A percentile compares a stretch with the other conserved stretches of the same genome.
Evolutionary conservation across 768 basidiomycete genomes (phyloP).

Genomic region (Hypsizygus marmoreus): DNA sequence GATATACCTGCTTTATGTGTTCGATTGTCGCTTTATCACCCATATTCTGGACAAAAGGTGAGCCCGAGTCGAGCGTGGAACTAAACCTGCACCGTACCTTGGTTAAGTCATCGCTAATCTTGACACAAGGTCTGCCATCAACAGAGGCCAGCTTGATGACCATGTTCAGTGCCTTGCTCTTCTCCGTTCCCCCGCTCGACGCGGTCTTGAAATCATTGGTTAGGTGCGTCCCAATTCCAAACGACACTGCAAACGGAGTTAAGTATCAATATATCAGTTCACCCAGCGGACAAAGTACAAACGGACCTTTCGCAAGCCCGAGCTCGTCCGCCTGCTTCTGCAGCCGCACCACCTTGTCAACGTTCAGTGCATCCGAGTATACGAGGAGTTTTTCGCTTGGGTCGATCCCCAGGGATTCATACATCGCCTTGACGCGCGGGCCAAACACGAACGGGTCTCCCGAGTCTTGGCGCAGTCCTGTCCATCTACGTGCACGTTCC

Average conservation of each 20-base stretch:
- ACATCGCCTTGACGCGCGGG: constrained; percentile 69
- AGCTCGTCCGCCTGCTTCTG: constrained; percentile 72
- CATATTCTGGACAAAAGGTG: constrained; percentile 55
- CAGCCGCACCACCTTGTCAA: constrained; percentile 70
- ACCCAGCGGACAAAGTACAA: too few relatives aligned
- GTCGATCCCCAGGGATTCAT: constrained; percentile 70
- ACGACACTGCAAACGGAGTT: constrained; percentile 59
- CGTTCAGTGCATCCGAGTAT: constrained; percentile 80
- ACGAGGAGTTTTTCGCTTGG: constrained; percentile 67
- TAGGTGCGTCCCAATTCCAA: constrained; percentile 91
- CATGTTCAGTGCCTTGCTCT: constrained; percentile 87
- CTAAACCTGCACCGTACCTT: constrained; percentile 50
- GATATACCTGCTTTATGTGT: constrained; percentile 57
- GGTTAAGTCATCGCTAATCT: constrained; percentile 88
- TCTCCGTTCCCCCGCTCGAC: constrained; percentile 43
- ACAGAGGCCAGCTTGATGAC: constrained; percentile 90
- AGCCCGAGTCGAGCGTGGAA: background rate
- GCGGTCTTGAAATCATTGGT: constrained; percentile 82
- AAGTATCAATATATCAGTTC: too few relatives aligned
- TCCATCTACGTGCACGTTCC: constrained; percentile 71
- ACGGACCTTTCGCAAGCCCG: constrained; percentile 63
- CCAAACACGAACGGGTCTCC: constrained; percentile 89
- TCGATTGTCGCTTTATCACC: constrained; percentile 63
- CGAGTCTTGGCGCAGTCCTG: constrained; percentile 88
- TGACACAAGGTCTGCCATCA: constrained; percentile 76